These are phyloP conservation scores for Musa schizocarpa DNA, from an alignment of 176 grass and related monocot genomes.

Conservation along the genomic window DNA sequence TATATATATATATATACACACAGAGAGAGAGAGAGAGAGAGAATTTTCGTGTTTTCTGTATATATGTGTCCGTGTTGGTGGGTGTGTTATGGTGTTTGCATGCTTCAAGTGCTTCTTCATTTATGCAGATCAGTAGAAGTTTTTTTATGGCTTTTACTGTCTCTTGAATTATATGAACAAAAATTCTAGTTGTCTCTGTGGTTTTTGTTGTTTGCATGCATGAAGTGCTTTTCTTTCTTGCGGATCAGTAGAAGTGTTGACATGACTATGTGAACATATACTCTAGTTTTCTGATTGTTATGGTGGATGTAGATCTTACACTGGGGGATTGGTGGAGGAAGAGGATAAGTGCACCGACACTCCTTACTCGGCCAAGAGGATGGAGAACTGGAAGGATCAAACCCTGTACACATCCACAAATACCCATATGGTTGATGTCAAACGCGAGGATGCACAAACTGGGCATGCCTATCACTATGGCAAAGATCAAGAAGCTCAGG, in stretches of 20 bases:
- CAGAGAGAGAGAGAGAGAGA: too few relatives aligned
- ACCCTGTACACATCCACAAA: slow-evolving; percentile 19
- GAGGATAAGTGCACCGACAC: slow-evolving; percentile 26
- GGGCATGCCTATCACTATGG: slow-evolving; percentile 9
- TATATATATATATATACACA: background rate
- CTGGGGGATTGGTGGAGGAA: slow-evolving; percentile 35
- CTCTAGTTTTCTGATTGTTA: background rate
- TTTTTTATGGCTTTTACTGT: too few relatives aligned
- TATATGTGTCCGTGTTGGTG: background rate
- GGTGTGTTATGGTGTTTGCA: background rate
- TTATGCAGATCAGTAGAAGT: too few relatives aligned
- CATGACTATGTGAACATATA: background rate
- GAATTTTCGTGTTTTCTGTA: background rate
- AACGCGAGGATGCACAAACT: background rate
- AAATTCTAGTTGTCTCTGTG: too few relatives aligned
- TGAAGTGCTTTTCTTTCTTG: background rate
- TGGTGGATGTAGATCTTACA: slow-evolving; percentile 1
- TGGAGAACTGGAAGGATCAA: slow-evolving; percentile 36
- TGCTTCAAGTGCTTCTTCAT: background rate
- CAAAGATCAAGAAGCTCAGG: slow-evolving; percentile 36
- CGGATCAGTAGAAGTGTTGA: background rate
- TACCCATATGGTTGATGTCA: slow-evolving; percentile 25
- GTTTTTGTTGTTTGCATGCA: too few relatives aligned
- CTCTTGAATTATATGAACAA: too few relatives aligned
- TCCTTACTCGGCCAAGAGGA: slow-evolving; percentile 21